phyloP scores from a whole-genome alignment of 768 basidiomycete species.

The Hortiboletus campestris region DNA sequence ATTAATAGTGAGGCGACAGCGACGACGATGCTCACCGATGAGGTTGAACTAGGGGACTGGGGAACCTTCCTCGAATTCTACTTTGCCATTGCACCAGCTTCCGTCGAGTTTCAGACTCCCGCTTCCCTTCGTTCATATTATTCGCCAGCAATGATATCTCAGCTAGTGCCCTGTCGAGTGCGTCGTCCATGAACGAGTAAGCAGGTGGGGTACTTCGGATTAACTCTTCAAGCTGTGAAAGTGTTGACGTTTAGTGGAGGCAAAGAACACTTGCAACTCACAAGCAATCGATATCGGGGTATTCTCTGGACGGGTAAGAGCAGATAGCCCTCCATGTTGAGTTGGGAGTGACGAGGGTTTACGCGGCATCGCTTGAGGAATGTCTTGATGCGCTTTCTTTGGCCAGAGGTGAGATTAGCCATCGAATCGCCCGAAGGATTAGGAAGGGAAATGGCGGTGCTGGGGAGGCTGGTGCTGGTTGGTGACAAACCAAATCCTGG shows the following conservation, averaged over 20 bases:
- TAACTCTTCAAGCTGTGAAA: slow-evolving; percentile 71
- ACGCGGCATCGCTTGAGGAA: slow-evolving; percentile 90
- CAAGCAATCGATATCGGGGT: slow-evolving; percentile 92
- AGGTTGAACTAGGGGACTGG: slow-evolving; percentile 96
- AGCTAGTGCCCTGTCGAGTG: slow-evolving; percentile 78
- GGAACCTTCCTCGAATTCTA: slow-evolving; percentile 87
- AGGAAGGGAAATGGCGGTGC: slow-evolving; percentile 52
- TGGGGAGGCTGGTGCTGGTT: slow-evolving; percentile 54
- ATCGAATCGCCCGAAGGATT: slow-evolving; percentile 41
- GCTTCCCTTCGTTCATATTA: slow-evolving; percentile 98
- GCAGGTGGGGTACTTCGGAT: slow-evolving; percentile 80
- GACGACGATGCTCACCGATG: slow-evolving; percentile 62
- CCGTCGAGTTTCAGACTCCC: slow-evolving; percentile 88
- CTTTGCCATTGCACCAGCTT: slow-evolving; percentile 90
- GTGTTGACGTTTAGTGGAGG: neutral
- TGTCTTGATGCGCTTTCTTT: slow-evolving; percentile 82
- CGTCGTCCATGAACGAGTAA: slow-evolving; percentile 73
- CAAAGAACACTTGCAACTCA: slow-evolving; percentile 39
- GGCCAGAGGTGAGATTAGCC: slow-evolving; percentile 67
- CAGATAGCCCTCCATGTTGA: slow-evolving; percentile 91
- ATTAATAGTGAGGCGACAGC: neutral
- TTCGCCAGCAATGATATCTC: slow-evolving; percentile 89
- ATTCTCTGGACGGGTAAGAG: slow-evolving; percentile 95
- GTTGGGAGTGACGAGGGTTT: slow-evolving; percentile 88
- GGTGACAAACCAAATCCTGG: slow-evolving; percentile 45